phyloP scores from a whole-genome alignment of 2,329 filamentous ascomycete species.

The Botrytis paeoniae region DNA sequence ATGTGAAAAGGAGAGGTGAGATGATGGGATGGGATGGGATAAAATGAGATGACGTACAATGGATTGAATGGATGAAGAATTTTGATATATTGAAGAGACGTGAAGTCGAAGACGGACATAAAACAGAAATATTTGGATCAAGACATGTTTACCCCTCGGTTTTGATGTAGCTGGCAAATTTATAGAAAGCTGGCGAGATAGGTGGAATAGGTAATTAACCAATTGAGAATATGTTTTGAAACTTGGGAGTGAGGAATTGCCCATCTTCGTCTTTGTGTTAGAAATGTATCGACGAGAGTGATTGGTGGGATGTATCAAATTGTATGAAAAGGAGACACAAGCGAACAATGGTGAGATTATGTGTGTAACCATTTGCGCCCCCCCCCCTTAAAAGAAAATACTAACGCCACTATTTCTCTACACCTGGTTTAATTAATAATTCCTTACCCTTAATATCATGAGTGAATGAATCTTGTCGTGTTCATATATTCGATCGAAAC shows the following conservation, averaged over 20 bases:
- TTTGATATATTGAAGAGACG: neutral
- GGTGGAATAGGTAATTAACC: neutral
- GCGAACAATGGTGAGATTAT: neutral
- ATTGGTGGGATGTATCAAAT: neutral
- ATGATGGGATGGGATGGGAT: neutral
- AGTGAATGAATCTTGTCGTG: neutral
- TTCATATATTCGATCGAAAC: neutral
- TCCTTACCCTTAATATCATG: neutral
- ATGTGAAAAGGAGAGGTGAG: neutral
- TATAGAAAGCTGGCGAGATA: neutral
- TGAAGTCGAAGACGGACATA: neutral
- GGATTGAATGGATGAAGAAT: neutral
- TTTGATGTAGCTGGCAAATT: neutral
- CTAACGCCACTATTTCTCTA: neutral
- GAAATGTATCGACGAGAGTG: neutral
- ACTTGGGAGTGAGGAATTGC: rapidly evolving
- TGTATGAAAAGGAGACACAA: neutral
- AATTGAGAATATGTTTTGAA: neutral
- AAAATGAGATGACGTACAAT: neutral
- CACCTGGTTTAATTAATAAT: neutral
- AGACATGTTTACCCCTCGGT: too few relatives aligned
- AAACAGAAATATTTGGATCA: neutral
- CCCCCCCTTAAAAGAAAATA: too few relatives aligned
- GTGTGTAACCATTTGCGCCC: neutral
- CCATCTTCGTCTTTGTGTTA: neutral